Conservation (phyloP, 148 eudicot genomes). For the Rhododendron mucronatum region DNA sequence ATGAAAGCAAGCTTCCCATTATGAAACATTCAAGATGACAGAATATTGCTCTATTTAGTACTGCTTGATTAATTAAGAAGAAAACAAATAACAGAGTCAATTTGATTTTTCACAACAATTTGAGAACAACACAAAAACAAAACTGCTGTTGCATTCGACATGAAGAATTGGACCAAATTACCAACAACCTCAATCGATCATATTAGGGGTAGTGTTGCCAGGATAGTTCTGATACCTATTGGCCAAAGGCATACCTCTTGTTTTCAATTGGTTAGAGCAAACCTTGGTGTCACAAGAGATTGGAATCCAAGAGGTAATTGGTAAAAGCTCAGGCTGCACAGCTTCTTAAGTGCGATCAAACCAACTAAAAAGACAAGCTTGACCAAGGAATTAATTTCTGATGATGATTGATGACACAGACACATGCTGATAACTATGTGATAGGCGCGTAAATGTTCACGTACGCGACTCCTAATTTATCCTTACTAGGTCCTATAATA, state of each 20-base stretch:
- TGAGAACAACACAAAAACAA: background rate
- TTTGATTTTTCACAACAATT: too few relatives aligned
- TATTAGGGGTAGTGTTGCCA: background rate
- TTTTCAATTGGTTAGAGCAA: background rate
- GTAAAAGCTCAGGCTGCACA: background rate
- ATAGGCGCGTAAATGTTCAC: too few relatives aligned
- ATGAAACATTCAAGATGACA: background rate
- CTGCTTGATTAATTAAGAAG: too few relatives aligned
- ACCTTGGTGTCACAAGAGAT: background rate
- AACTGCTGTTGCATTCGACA: background rate
- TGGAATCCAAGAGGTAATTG: background rate
- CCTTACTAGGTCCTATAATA: too few relatives aligned
- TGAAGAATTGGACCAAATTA: background rate
- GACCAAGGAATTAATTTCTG: background rate
- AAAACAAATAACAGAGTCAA: too few relatives aligned
- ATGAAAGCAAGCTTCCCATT: constrained; percentile 3
- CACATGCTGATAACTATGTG: background rate
- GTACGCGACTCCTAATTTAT: too few relatives aligned
- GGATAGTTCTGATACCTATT: background rate
- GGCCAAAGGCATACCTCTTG: background rate
- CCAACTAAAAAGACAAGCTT: background rate
- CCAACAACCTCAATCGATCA: background rate
- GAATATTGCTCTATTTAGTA: background rate
- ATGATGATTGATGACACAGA: background rate
- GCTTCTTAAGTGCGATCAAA: background rate